A percentile compares a stretch with the other conserved stretches of the same genome.
phyloP scores from a whole-genome alignment of 495 filamentous ascomycete species.

The Penicillium maclennaniae region DNA sequence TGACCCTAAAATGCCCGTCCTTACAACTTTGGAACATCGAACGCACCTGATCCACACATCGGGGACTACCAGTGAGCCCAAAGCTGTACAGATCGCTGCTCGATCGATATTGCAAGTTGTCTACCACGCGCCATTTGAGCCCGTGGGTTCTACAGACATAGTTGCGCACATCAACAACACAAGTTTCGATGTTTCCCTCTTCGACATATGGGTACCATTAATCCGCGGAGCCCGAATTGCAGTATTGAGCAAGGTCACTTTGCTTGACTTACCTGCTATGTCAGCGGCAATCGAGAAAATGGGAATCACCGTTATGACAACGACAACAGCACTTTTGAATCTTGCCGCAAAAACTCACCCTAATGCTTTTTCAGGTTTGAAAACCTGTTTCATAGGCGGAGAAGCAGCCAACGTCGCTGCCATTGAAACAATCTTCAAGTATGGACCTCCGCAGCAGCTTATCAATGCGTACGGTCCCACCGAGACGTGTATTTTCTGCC shows the following conservation, averaged over 20 bases:
- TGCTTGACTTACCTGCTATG: constrained; percentile 11
- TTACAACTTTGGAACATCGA: constrained; percentile 1
- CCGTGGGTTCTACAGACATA: constrained; percentile 2
- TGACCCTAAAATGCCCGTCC: neutral
- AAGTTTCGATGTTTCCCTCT: constrained; percentile 25
- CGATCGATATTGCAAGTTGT: constrained; percentile 18
- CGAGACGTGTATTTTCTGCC: too few relatives aligned
- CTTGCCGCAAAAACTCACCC: constrained; percentile 13
- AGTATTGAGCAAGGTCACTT: constrained; percentile 7
- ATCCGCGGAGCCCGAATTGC: constrained; percentile 16
- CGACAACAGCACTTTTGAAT: constrained; percentile 19
- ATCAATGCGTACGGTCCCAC: constrained; percentile 35
- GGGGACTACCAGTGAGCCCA: constrained; percentile 16
- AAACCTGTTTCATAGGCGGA: constrained; percentile 16
- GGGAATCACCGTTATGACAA: constrained; percentile 12
- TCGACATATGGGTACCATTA: constrained; percentile 25
- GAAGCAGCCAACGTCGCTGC: constrained; percentile 17
- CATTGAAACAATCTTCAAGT: constrained; percentile 10
- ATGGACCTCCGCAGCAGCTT: constrained; percentile 17
- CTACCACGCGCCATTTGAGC: constrained; percentile 15
- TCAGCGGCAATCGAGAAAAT: neutral
- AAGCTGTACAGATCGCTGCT: constrained; percentile 23
- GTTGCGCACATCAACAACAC: constrained; percentile 24
- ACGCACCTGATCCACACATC: constrained; percentile 27
- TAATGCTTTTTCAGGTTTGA: constrained; percentile 6